These are phyloP conservation scores for Ambrosiella beaveri DNA, from an alignment of 2,329 filamentous ascomycete genomes.

Conservation along the genomic window DNA sequence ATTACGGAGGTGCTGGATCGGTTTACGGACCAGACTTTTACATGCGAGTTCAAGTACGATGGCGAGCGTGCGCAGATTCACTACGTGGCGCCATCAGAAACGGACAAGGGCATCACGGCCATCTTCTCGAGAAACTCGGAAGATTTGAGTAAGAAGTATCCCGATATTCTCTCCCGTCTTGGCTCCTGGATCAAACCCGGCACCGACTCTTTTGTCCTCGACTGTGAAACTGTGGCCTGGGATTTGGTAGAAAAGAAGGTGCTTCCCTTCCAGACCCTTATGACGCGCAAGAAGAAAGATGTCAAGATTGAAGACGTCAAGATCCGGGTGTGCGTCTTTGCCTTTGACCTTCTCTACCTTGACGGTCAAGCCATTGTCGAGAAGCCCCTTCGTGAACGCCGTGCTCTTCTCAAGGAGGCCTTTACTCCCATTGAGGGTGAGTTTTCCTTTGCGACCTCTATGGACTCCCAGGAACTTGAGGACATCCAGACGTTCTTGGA, in stretches of 20 bases:
- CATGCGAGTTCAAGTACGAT: slow-evolving; percentile 98
- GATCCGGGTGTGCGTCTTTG: slow-evolving; percentile 92
- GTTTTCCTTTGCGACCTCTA: slow-evolving; percentile 74
- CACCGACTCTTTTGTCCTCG: slow-evolving; percentile 91
- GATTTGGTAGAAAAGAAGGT: slow-evolving; percentile 91
- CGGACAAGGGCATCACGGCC: slow-evolving; percentile 55
- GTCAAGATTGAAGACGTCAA: slow-evolving; percentile 92
- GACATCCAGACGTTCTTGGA: slow-evolving; percentile 87
- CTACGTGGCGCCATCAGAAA: slow-evolving; percentile 64
- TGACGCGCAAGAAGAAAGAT: slow-evolving; percentile 96
- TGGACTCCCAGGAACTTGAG: slow-evolving; percentile 75
- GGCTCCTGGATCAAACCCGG: slow-evolving; percentile 76
- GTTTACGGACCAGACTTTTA: slow-evolving; percentile 89
- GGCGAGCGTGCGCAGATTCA: slow-evolving; percentile 97
- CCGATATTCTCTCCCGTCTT: slow-evolving; percentile 80
- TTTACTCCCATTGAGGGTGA: slow-evolving; percentile 74
- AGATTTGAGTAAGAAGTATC: slow-evolving; percentile 93
- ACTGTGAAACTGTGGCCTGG: slow-evolving; percentile 96
- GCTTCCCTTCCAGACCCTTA: slow-evolving; percentile 88
- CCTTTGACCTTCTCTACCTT: slow-evolving; percentile 84
- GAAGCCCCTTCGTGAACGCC: slow-evolving; percentile 68
- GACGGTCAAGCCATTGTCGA: slow-evolving; percentile 83
- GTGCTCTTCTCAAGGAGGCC: slow-evolving; percentile 53
- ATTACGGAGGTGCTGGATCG: slow-evolving; percentile 95
- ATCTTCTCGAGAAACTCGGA: slow-evolving; percentile 98